phyloP scores from a whole-genome alignment of 2,329 filamentous ascomycete genomes.

The Daldinia sp. region DNA sequence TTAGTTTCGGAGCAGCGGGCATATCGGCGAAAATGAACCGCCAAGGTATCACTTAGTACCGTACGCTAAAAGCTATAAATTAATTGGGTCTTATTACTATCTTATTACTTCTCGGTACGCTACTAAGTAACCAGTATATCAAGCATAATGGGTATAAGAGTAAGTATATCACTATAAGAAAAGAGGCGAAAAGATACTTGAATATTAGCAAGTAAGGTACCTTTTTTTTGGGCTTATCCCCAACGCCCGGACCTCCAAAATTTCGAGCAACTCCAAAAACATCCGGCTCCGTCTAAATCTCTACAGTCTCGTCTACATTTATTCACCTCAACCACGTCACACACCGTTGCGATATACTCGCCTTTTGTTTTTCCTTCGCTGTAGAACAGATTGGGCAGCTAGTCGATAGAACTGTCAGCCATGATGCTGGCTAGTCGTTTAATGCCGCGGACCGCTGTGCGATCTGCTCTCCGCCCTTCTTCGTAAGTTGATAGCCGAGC shows the following conservation, averaged over 20 bases:
- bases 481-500: slow-evolving; percentile 53
- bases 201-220: not conserved
- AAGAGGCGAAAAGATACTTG: not conserved
- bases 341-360: slow-evolving; percentile 4
- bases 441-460: slow-evolving; percentile 65
- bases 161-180: not conserved
- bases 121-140: no score
- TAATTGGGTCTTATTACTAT: not conserved
- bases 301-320: slow-evolving; percentile 23
- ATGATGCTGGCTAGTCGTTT: slow-evolving; percentile 69
- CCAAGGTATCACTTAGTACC: not conserved
- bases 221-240: not conserved
- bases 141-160: no score
- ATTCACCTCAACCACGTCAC: slow-evolving; percentile 12
- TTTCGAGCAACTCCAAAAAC: slow-evolving; percentile 31
- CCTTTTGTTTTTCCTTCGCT: slow-evolving; percentile 9
- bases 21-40: slow-evolving; percentile 32
- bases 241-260: slow-evolving; percentile 36
- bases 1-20: slow-evolving; percentile 35
- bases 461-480: slow-evolving; percentile 64
- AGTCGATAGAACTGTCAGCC: slow-evolving; percentile 43
- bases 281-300: slow-evolving; percentile 14
- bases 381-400: slow-evolving; percentile 27
- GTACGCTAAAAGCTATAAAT: not conserved
- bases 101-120: not conserved